Evolutionary conservation across 2,329 filamentous ascomycete species (phyloP), one percentile per base, ranked within the genome.

Genomic region (Beauveria scarabaeidicola): DNA sequence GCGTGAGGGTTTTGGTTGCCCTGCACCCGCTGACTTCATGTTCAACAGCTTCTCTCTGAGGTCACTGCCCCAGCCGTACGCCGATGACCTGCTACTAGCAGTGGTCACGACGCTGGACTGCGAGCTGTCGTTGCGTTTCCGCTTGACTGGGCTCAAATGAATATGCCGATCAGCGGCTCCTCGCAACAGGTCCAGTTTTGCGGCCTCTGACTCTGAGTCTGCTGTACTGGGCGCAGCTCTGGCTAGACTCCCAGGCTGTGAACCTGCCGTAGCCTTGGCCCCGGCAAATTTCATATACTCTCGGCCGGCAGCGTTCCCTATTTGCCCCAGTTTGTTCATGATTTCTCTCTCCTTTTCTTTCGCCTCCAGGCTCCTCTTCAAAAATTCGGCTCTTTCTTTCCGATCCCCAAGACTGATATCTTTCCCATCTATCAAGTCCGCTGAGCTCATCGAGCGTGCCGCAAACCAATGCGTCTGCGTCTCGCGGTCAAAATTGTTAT

Each of bases 271-370:
- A 8, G 52, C 50, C 46, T 54, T 70, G 61, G 61, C 63, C 13
- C 68, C 69, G n/a, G 70, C 60, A 27, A 64, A 72, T 57, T 75
- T 78, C 80, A 91, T 85, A 71, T 92, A 92, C 62, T 90, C 87
- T 51, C 78, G 82, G 2, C 88, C 89, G 0, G 87, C 81, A 6
- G 86, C 86, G 52, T 76, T 80, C 10, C 88, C 88, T 61, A 85
- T 75, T 54, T 81, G 75, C 10, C 83, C 83, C 2, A 94, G 77
- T 64, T 83, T 84, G 69, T 83, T 84, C 64, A 86, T 87, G 52
- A 94, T 80, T 25, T 90, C 86, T 21, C 84, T 78, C 70, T 93
- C 90, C 67, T 83, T 87, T 70, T 92, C 88, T 65, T 84, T 81
- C 15, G 81, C 82, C 6, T 84, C 81, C 6, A 91, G 75, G 3